These are phyloP conservation scores for Aspergillus pseudonomiae DNA, from an alignment of 2,329 filamentous ascomycete species.

Conservation along the genomic window DNA sequence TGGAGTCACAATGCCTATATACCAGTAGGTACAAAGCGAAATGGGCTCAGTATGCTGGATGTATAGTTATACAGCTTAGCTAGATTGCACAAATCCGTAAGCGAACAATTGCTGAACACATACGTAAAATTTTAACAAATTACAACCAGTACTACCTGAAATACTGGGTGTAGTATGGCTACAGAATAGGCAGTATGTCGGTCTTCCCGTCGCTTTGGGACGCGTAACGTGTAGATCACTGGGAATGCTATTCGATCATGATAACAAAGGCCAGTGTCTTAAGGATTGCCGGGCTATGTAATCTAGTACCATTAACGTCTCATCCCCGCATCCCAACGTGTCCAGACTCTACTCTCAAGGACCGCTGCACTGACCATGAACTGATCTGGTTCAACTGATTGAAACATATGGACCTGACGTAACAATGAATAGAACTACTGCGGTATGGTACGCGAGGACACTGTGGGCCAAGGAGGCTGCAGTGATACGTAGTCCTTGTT, in stretches of 20 bases:
- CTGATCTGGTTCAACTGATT: not conserved
- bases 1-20: not conserved
- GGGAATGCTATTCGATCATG: not conserved
- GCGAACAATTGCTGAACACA: not conserved
- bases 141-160: not conserved
- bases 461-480: not conserved
- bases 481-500: not conserved
- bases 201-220: not conserved
- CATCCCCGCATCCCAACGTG: constrained; percentile 2
- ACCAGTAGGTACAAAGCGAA: not conserved
- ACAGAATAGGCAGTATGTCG: not conserved
- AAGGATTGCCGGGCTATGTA: not conserved
- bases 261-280: not conserved
- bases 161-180: not conserved
- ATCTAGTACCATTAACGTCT: not conserved
- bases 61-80: not conserved
- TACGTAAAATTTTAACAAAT: not conserved
- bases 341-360: not conserved
- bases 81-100: not conserved
- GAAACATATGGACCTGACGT: not conserved
- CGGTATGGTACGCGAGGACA: not conserved
- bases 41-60: not conserved
- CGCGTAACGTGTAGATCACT: not conserved
- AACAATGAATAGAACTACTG: not conserved
- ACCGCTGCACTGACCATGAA: not conserved